Conservation (phyloP, 2,329 filamentous ascomycete species). For the Alternaria metachromatica region DNA sequence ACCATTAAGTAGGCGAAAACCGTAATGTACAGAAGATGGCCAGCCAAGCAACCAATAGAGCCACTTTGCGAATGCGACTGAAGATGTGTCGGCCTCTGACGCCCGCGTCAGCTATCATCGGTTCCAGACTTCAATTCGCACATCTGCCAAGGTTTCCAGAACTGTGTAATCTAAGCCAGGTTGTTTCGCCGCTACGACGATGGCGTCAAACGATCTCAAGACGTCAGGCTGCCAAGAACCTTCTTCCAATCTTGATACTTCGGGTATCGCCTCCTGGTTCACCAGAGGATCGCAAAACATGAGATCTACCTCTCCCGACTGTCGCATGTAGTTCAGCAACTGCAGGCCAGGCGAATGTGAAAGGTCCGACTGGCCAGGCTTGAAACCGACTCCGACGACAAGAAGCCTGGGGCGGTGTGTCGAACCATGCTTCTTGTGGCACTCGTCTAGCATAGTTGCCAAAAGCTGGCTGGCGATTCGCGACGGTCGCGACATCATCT, state of each 20-base stretch:
- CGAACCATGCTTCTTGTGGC: background rate
- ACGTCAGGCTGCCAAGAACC: constrained; percentile 48
- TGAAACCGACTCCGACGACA: constrained; percentile 62
- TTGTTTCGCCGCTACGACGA: constrained; percentile 56
- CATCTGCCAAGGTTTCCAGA: constrained; percentile 43
- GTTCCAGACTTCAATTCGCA: constrained; percentile 15
- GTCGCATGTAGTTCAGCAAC: constrained; percentile 50
- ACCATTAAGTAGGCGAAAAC: background rate
- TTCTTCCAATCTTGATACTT: constrained; percentile 40
- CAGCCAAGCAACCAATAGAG: background rate
- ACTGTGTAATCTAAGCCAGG: constrained; percentile 52
- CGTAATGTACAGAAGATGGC: background rate
- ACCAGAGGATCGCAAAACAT: constrained; percentile 56
- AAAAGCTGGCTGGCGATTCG: constrained; percentile 29
- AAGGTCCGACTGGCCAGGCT: constrained; percentile 57
- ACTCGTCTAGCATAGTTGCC: background rate
- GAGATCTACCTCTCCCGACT: constrained; percentile 50
- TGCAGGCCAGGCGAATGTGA: constrained; percentile 55
- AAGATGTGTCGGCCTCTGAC: background rate
- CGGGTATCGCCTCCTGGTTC: constrained; percentile 50
- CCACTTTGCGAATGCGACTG: background rate
- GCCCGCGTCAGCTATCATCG: background rate
- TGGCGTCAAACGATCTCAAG: constrained; percentile 53
- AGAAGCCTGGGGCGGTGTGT: constrained; percentile 5
- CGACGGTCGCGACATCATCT: constrained; percentile 54